These are phyloP conservation scores for Raddia guianensis DNA, from an alignment of 176 grass and related monocot species.

Conservation along the genomic window DNA sequence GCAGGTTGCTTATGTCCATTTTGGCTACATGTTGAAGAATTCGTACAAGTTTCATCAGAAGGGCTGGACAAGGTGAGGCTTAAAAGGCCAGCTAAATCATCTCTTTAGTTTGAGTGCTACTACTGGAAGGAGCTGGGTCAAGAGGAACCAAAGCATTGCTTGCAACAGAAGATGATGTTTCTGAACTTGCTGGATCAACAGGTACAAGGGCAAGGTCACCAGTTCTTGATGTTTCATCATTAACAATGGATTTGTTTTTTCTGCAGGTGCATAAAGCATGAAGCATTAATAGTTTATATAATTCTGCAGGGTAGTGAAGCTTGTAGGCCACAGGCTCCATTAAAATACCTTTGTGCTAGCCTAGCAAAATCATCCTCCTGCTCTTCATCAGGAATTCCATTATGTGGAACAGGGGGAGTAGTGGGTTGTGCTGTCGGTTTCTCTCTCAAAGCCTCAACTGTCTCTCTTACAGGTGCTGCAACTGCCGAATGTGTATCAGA, in stretches of 20 bases:
- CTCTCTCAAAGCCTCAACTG: constrained; percentile 37
- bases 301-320: neutral
- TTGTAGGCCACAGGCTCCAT: constrained; percentile 21
- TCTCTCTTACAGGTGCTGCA: constrained; percentile 47
- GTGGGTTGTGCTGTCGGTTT: constrained; percentile 37
- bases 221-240: constrained; percentile 49
- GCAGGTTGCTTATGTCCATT: constrained; percentile 39
- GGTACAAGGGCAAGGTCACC: constrained; percentile 58
- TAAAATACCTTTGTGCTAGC: constrained; percentile 70
- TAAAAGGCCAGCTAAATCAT: constrained; percentile 84
- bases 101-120: constrained; percentile 52
- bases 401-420: constrained; percentile 39
- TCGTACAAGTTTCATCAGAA: constrained; percentile 33
- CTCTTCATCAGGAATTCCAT: constrained; percentile 46
- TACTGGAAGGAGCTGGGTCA: constrained; percentile 50
- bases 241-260: constrained; percentile 51
- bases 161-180: constrained; percentile 47
- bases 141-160: constrained; percentile 78
- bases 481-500: constrained; percentile 52
- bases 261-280: constrained; percentile 40
- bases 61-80: constrained; percentile 71
- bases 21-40: constrained; percentile 38
- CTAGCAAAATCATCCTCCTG: constrained; percentile 77
- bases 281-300: constrained; percentile 1
- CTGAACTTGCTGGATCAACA: constrained; percentile 39